phyloP scores from a whole-genome alignment of 495 filamentous ascomycete genomes.

The Lineolata rhizophorae region DNA sequence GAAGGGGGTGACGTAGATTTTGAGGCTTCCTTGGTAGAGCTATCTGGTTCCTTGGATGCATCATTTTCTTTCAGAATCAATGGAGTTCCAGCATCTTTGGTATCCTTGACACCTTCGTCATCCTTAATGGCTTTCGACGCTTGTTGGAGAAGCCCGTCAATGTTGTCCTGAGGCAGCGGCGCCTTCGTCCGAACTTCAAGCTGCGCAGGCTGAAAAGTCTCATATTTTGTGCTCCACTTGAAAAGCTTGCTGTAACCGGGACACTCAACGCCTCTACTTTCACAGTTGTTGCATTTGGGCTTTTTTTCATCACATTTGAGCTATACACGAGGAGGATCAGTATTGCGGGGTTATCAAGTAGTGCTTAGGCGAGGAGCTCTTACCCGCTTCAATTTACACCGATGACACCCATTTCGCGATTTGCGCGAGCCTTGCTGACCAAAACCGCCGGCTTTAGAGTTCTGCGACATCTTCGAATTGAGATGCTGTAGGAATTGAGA shows the following conservation, averaged over 20 bases:
- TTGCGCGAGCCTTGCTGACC: no score
- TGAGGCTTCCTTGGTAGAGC: not conserved
- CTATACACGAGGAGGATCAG: slow-evolving; percentile 11
- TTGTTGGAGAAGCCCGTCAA: not conserved
- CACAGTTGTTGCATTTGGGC: slow-evolving; percentile 29
- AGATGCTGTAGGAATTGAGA: no score
- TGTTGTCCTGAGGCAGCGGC: not conserved
- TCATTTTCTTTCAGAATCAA: not conserved
- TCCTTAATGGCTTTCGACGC: not conserved
- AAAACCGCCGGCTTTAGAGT: no score
- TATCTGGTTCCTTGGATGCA: not conserved
- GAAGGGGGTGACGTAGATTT: no score
- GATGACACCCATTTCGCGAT: not conserved
- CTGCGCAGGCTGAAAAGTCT: slow-evolving; percentile 12
- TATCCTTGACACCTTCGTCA: no score
- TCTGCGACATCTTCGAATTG: no score
- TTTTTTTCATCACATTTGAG: slow-evolving; percentile 35
- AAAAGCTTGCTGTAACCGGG: slow-evolving; percentile 31
- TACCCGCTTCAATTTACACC: not conserved
- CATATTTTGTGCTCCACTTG: slow-evolving; percentile 32
- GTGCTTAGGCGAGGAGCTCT: not conserved
- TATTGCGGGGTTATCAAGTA: not conserved
- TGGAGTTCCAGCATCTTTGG: not conserved
- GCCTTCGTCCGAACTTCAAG: no score
- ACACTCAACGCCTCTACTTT: slow-evolving; percentile 25